A percentile compares a stretch with the other conserved stretches of the same genome.
phyloP scores from a whole-genome alignment of 169 alveolate genomes.

The Plasmodium blacklocki region DNA sequence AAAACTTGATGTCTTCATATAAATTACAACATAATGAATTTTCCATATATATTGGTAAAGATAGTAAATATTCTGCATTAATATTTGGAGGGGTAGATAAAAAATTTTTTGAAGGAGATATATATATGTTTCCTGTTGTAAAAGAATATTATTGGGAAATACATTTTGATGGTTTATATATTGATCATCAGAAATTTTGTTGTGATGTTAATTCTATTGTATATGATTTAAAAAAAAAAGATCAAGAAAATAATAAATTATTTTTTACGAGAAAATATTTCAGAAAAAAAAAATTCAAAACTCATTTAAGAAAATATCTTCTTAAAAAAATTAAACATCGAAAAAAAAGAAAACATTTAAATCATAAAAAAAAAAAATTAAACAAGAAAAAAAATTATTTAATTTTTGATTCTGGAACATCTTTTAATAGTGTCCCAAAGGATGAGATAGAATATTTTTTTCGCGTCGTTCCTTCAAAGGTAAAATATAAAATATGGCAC shows the following conservation, averaged over 20 bases:
- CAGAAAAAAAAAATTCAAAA: constrained; percentile 5
- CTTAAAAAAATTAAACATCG: not conserved
- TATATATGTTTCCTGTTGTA: constrained; percentile 90
- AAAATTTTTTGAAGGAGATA: constrained; percentile 82
- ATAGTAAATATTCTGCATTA: constrained; percentile 85
- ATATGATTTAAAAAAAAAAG: constrained; percentile 27
- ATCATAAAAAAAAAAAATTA: constrained; percentile 4
- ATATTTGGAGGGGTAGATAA: constrained; percentile 91
- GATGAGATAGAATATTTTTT: constrained; percentile 80
- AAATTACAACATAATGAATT: constrained; percentile 45
- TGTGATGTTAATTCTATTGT: constrained; percentile 80
- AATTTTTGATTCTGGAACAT: constrained; percentile 92
- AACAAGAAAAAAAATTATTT: constrained; percentile 83
- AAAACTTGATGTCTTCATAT: constrained; percentile 19
- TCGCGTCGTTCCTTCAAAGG: constrained; percentile 80
- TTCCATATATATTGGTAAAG: constrained; percentile 60
- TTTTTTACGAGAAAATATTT: constrained; percentile 22
- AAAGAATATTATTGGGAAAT: constrained; percentile 93
- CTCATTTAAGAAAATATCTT: not conserved
- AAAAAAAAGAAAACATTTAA: not conserved
- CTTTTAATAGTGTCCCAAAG: constrained; percentile 90
- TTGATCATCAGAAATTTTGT: constrained; percentile 90
- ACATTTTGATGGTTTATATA: constrained; percentile 83
- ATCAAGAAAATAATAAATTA: not conserved
- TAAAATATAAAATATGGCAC: constrained; percentile 7